A percentile compares a stretch with the other conserved stretches of the same genome.
phyloP scores from a whole-genome alignment of 768 basidiomycete genomes.

The Podaxis sp. region DNA sequence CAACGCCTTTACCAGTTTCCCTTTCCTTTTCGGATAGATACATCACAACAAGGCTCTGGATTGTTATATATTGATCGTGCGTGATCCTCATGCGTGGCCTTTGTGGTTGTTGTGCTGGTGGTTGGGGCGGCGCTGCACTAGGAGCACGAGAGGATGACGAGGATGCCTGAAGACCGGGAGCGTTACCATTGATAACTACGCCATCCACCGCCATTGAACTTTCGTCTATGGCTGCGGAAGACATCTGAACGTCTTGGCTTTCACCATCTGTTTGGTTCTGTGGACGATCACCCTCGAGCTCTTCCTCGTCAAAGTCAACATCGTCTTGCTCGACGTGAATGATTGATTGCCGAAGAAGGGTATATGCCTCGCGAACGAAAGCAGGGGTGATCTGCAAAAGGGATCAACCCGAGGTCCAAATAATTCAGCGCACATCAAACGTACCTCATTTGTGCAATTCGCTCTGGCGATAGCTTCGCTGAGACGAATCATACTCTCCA shows the following conservation, averaged over 20 bases:
- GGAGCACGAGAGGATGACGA: conserved; percentile 40
- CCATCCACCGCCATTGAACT: conserved; percentile 40
- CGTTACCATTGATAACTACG: conserved; percentile 31
- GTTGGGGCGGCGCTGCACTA: conserved; percentile 33
- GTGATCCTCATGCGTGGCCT: conserved; percentile 83
- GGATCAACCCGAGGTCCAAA: not conserved
- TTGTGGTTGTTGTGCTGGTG: conserved; percentile 42
- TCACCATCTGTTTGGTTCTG: conserved; percentile 31
- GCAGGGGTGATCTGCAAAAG: conserved; percentile 77
- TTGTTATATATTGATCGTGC: conserved; percentile 90
- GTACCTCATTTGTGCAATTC: conserved; percentile 90
- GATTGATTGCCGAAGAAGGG: conserved; percentile 92
- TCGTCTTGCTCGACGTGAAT: conserved; percentile 99
- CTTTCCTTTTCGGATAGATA: conserved; percentile 79
- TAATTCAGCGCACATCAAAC: conserved; percentile 18
- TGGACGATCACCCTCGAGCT: conserved; percentile 57
- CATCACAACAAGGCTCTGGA: conserved; percentile 86
- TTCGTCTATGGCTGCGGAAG: conserved; percentile 56
- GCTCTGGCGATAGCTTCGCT: conserved; percentile 97
- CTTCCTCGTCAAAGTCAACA: conserved; percentile 95
- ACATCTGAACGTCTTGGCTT: conserved; percentile 61
- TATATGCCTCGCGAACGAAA: conserved; percentile 95
- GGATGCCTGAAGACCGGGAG: conserved; percentile 23
- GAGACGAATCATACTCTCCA: conserved; percentile 97
- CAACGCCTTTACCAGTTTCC: conserved; percentile 72